Evolutionary conservation across 2,329 filamentous ascomycete genomes (phyloP).

Genomic region (Rhinocladiella similis): DNA sequence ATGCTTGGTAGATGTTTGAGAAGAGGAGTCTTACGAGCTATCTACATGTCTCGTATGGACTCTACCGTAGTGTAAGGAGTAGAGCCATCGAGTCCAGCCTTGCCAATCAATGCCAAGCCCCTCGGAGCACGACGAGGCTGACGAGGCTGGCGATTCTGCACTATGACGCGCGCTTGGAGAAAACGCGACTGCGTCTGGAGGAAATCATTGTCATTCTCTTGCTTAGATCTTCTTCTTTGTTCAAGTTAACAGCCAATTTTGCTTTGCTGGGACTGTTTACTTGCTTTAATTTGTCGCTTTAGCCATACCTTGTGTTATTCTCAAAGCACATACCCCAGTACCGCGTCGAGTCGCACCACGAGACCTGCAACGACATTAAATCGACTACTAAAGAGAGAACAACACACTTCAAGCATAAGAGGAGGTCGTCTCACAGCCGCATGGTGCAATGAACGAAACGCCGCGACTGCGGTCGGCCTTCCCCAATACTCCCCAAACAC

Average conservation of each 20-base stretch:
- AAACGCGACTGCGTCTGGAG: background rate
- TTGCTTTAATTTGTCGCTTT: too few species aligned
- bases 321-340: too few species aligned
- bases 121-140: background rate
- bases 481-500: conserved; percentile 66
- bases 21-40: too few species aligned
- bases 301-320: too few species aligned
- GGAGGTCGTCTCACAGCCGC: conserved; percentile 22
- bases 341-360: background rate
- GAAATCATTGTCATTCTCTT: too few species aligned
- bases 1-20: too few species aligned
- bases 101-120: background rate
- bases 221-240: too few species aligned
- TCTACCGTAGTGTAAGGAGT: too few species aligned
- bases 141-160: background rate
- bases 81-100: background rate
- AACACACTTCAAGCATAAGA: conserved; percentile 3
- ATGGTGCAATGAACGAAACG: conserved; percentile 78
- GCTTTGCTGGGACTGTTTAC: too few species aligned
- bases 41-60: too few species aligned
- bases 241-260: too few species aligned
- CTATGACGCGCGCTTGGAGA: background rate
- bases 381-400: background rate
- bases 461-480: conserved; percentile 80
- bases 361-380: background rate